phyloP scores from a whole-genome alignment of 306 rosid genomes.

The Quercus rubra region DNA sequence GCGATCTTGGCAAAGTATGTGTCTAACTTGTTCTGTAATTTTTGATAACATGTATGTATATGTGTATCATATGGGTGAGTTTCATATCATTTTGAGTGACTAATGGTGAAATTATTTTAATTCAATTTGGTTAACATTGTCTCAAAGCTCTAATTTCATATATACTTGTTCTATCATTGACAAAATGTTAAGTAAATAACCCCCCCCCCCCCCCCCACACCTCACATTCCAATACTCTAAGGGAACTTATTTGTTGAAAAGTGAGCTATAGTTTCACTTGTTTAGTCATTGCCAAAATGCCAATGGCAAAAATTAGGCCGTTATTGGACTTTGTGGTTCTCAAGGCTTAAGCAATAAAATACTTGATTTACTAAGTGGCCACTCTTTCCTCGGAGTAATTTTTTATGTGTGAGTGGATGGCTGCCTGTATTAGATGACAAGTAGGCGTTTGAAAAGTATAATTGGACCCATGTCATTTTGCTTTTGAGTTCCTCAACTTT shows the following conservation, averaged over 20 bases:
- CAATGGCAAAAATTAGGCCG: not conserved
- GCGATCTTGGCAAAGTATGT: constrained; percentile 73
- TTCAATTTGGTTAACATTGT: not conserved
- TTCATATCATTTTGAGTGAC: not conserved
- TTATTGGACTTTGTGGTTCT: constrained; percentile 1
- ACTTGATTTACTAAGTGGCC: not conserved
- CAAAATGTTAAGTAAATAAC: not conserved
- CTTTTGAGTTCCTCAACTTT: no score
- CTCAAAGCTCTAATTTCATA: not conserved
- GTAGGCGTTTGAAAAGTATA: no score
- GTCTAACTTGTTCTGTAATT: not conserved
- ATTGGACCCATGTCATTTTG: no score
- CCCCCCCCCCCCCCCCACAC: no score
- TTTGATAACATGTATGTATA: constrained; percentile 7
- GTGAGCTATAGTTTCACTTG: not conserved
- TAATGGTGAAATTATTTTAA: not conserved
- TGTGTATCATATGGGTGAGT: not conserved
- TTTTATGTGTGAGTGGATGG: no score
- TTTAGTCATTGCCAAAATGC: not conserved
- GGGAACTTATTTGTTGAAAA: not conserved
- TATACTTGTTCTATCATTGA: not conserved
- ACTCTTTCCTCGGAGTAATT: no score
- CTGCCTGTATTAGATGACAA: no score
- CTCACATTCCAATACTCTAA: not conserved
- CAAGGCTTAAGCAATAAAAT: not conserved